Evolutionary conservation across 2,329 filamentous ascomycete genomes (phyloP).

Genomic region (Seiridium unicorne): DNA sequence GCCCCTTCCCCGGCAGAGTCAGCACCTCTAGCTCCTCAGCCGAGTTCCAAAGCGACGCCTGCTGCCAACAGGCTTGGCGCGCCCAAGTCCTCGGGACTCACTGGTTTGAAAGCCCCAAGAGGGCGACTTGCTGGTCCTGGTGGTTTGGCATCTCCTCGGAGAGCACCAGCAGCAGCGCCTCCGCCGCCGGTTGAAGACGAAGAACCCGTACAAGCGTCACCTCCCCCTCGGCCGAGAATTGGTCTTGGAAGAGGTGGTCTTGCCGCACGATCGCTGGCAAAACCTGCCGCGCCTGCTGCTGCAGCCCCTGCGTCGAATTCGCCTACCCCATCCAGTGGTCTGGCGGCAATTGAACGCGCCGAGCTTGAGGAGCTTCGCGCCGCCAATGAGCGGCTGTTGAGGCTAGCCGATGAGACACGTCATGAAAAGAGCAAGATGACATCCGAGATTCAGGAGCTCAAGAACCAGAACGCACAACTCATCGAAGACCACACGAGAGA

Average conservation of each 20-base stretch:
- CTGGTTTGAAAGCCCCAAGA: conserved; percentile 59
- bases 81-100: conserved; percentile 50
- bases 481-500: conserved; percentile 98
- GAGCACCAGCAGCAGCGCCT: conserved; percentile 41
- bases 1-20: conserved; percentile 35
- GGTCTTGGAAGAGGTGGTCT: conserved; percentile 77
- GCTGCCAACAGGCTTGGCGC: conserved; percentile 52
- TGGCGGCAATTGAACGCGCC: conserved; percentile 80
- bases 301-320: conserved; percentile 50
- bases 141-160: conserved; percentile 50
- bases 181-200: conserved; percentile 53
- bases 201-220: conserved; percentile 40
- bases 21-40: conserved; percentile 54
- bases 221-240: conserved; percentile 60
- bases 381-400: conserved; percentile 75
- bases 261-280: conserved; percentile 80
- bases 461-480: conserved; percentile 93
- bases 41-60: conserved; percentile 49
- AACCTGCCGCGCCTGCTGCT: conserved; percentile 58
- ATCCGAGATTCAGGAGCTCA: conserved; percentile 89
- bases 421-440: conserved; percentile 78
- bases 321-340: conserved; percentile 60
- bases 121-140: conserved; percentile 53
- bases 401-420: conserved; percentile 76
- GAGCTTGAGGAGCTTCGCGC: conserved; percentile 86